A percentile compares a stretch with the other conserved stretches of the same genome.
Conservation (phyloP, 345 rosid species). For the Durio zibethinus region DNA sequence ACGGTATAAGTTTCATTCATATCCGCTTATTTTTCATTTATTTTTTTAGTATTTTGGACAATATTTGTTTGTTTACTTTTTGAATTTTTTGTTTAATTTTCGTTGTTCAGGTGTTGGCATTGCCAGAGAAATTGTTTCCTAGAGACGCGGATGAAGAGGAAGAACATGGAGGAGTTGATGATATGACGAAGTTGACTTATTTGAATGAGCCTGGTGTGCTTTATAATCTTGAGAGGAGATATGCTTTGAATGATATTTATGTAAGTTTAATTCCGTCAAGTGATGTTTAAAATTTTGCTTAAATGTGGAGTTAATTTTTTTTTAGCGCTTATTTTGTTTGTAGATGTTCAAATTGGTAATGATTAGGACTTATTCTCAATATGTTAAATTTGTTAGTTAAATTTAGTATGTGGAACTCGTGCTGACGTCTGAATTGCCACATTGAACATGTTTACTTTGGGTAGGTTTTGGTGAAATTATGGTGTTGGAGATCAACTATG, state of each 20-base stretch:
- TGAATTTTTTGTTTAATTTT: not conserved
- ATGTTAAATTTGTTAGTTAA: not conserved
- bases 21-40: not conserved
- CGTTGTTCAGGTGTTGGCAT: constrained; percentile 41
- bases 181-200: constrained; percentile 91
- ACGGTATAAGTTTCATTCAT: constrained; percentile 40
- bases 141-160: constrained; percentile 87
- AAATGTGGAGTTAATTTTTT: not conserved
- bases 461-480: not conserved
- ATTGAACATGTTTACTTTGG: not conserved
- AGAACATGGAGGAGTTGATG: constrained; percentile 94
- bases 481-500: not conserved
- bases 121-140: constrained; percentile 51
- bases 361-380: not conserved
- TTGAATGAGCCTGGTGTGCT: constrained; percentile 98
- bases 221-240: constrained; percentile 82
- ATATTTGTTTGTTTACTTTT: not conserved
- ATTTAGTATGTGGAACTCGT: not conserved
- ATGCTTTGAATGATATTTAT: constrained; percentile 87
- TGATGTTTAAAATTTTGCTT: constrained; percentile 7
- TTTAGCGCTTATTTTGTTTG: not conserved
- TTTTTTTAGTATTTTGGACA: not conserved
- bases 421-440: not conserved
- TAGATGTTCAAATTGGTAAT: not conserved
- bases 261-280: constrained; percentile 41